Base-by-base conservation (phyloP, 352 stramenopile species). In the Phytopythium chamaehyphon region DNA sequence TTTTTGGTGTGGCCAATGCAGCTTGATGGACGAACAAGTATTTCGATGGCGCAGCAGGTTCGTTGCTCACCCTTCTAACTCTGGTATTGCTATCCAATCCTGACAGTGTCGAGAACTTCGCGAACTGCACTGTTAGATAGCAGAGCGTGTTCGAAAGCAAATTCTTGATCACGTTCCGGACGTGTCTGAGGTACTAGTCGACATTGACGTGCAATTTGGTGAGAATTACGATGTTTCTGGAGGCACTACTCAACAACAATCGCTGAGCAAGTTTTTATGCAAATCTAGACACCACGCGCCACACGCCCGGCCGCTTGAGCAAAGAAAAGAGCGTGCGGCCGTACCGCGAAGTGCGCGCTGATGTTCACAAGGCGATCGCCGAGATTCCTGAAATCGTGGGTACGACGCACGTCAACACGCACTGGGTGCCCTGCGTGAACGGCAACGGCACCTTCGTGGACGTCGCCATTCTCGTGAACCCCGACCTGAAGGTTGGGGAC, bases 111-210 rank as follows among this genome's bases (percentile, higher is more conserved):
- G n/a, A n/a, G n/a, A n/a, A n/a, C n/a, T n/a, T n/a, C 19, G 12
- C 31, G 31, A 47, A 14, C 42, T 47, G 9, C 22, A 16, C 7
- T 36, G 11, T 19, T 6, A 28, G 9, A 78, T 95, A 21, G 75
- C 80, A 8, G 61, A 73, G 21, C 79, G 68, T 15, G 82, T 95
- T 11, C 76, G 86, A 31, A 71, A 65, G 1, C 71, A 90, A 23
- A 91, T 93, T 47, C 51, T 91, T 33, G 57, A 73, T 3, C 46
- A 89, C 19, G 59, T 93, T 11, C 76, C 59, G 11, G 80, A 92
- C 44, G 83, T 95, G n/a, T 90, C 83, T 0, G 85, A 95, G 61
- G 83, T 95, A 40, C 63, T 93, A n/a, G 85, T 95, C 8, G 83
- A 91, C 51, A 89, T 93, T 44, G 83, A 93, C 40, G 83, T 88